Conservation (phyloP, 345 rosid genomes). For the Sonneratia caseolaris region DNA sequence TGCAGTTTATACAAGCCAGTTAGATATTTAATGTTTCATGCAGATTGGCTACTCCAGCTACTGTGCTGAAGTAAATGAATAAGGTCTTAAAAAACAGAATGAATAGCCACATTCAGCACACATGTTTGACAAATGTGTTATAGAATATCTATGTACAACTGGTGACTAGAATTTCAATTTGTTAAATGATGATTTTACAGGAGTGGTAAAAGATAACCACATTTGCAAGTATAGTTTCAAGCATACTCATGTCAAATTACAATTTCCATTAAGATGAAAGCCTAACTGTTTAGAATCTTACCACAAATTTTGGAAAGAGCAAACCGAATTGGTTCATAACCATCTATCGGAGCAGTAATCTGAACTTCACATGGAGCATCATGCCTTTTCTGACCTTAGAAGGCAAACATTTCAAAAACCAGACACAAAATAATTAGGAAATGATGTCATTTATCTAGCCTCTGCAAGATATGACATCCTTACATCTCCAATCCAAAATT, state of each 20-base stretch:
- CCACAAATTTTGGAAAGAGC: conserved; percentile 82
- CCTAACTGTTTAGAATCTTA: conserved; percentile 19
- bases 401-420: conserved; percentile 12
- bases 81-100: neutral
- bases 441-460: neutral
- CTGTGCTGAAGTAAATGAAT: neutral
- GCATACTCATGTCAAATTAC: neutral
- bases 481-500: conserved; percentile 83
- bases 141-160: neutral
- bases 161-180: neutral
- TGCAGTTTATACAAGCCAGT: conserved; percentile 21
- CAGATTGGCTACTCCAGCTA: neutral
- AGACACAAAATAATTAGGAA: conserved; percentile 9
- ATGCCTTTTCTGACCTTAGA: conserved; percentile 52
- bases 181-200: too few relatives aligned
- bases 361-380: conserved; percentile 62
- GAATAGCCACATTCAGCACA: neutral
- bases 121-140: neutral
- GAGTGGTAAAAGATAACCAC: too few relatives aligned
- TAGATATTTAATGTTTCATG: neutral
- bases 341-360: conserved; percentile 64
- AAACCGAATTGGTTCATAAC: conserved; percentile 73
- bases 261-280: neutral
- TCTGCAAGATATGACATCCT: conserved; percentile 4
- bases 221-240: too few relatives aligned